Base-by-base conservation (phyloP, 352 stramenopile species). In the Pythium vanterpoolii region DNA sequence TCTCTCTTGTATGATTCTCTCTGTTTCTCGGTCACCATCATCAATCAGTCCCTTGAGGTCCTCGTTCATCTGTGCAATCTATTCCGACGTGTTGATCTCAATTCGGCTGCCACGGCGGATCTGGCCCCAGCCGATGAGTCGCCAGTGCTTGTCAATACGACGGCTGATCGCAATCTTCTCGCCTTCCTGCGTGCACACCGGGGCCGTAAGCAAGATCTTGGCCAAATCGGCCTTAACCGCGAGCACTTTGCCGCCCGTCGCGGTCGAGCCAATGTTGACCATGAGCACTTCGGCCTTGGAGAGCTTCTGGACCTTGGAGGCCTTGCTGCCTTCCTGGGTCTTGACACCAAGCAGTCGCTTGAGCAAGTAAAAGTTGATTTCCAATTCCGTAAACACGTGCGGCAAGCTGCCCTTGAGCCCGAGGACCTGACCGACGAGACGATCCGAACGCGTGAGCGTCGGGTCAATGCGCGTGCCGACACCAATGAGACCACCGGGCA, bases 91-190 rank as follows among this genome's bases (percentile, higher is more conserved):
- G 54, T 80, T 79, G 69, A 95, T 94, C 67, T 95, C 88, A 72
- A 98, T 98, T 77, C 95, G 92, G 73, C 89, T 96, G 56, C 97
- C 97, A 87, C 95, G 96, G 69, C 96, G 90, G 73, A 99, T 99
- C 77, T 99, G 89, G 64, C 98, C 98, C 97, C 97, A 99, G 53
- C 98, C 98, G 77, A 99, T 99, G 51, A 99, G 85, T 74, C 98
- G 91, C 97, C 97, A 99, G 84, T 99, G 97, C 86, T 98, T 98
- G 71, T 99, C 97, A 44, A 99, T 98, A 77, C 97, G 92, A 70
- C 98, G 91, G 72, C 88, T 98, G 51, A 99, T 93, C n/a, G 98
- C 98, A 69, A 99, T 99, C 95, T 99, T 99, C 82, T 99, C 98
- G 66, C 97, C 97, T 79, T 99, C 96, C 74, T 99, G 85, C 57